Conservation (phyloP, 2,329 filamentous ascomycete species). For the Dactylellina parvicollis region DNA sequence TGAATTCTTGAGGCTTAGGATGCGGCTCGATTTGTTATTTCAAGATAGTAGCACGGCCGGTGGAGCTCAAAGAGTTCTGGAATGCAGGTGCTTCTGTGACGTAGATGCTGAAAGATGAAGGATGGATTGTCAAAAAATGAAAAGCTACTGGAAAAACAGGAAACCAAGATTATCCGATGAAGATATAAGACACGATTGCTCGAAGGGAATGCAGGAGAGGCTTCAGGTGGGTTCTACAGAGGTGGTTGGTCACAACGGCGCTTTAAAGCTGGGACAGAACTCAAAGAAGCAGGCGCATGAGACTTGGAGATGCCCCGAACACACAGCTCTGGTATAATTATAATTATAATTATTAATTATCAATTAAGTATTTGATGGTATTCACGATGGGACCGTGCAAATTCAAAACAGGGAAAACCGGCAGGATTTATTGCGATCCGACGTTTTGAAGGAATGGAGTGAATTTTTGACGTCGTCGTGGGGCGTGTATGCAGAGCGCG, state of each 20-base stretch:
- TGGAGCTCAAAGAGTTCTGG: not conserved
- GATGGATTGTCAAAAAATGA: too few species aligned
- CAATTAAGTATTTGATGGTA: too few species aligned
- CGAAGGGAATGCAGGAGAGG: conserved; percentile 4
- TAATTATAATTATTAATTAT: too few species aligned
- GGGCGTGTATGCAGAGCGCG: conserved; percentile 31
- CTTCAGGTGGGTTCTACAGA: conserved; percentile 19
- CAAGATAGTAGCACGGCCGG: not conserved
- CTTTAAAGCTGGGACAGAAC: conserved; percentile 25
- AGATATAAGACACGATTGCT: conserved; percentile 38
- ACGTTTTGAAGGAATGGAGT: too few species aligned
- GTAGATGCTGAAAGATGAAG: not conserved
- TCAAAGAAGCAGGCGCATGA: conserved; percentile 36
- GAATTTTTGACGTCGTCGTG: not conserved
- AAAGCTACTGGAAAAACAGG: not conserved
- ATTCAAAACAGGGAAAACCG: too few species aligned
- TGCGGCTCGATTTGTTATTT: not conserved
- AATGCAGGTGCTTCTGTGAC: too few species aligned
- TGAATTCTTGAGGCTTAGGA: too few species aligned
- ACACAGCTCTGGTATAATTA: too few species aligned
- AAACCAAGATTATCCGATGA: not conserved
- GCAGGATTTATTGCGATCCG: too few species aligned
- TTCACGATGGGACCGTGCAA: too few species aligned
- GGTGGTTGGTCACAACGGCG: conserved; percentile 36
- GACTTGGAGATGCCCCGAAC: conserved; percentile 11